phyloP scores from a whole-genome alignment of 2,329 filamentous ascomycete genomes.

The Aspergillus intermedius region DNA sequence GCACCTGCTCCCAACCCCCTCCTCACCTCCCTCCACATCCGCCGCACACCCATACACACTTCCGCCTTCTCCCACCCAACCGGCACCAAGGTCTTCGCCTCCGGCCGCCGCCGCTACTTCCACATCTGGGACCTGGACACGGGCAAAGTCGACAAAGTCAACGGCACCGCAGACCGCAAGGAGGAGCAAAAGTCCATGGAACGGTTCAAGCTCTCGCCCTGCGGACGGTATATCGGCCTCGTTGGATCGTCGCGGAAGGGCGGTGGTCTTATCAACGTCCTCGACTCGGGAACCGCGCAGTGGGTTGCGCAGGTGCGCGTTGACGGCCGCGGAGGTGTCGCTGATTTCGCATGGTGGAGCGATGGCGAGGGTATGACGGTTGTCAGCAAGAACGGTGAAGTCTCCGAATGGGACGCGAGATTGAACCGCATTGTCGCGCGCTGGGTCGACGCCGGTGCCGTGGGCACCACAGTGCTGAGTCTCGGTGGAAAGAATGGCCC shows the following conservation, averaged over 20 bases:
- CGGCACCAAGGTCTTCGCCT: constrained; percentile 77
- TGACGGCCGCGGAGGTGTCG: constrained; percentile 74
- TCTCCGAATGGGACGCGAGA: constrained; percentile 78
- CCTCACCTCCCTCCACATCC: constrained; percentile 82
- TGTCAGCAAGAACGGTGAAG: constrained; percentile 76
- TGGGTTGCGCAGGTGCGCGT: constrained; percentile 80
- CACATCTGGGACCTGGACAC: constrained; percentile 86
- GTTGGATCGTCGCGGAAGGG: constrained; percentile 75
- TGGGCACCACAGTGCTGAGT: constrained; percentile 74
- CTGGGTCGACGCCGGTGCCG: constrained; percentile 86
- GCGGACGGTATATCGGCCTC: constrained; percentile 78
- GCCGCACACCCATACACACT: constrained; percentile 73
- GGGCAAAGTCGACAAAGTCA: constrained; percentile 76
- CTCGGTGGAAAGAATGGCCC: constrained; percentile 53
- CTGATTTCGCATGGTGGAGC: constrained; percentile 90
- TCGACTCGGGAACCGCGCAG: constrained; percentile 73
- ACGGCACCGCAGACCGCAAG: constrained; percentile 60
- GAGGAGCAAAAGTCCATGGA: constrained; percentile 89
- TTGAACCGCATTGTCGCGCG: constrained; percentile 64
- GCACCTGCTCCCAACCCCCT: constrained; percentile 78
- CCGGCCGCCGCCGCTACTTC: constrained; percentile 82
- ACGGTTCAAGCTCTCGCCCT: constrained; percentile 77
- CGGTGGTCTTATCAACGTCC: constrained; percentile 78
- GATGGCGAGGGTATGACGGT: constrained; percentile 76
- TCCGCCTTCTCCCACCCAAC: constrained; percentile 69